Evolutionary conservation across 106 monocot genomes (phyloP), one percentile per base, ranked within the genome.

Genomic region (Dendrobium nobile): DNA sequence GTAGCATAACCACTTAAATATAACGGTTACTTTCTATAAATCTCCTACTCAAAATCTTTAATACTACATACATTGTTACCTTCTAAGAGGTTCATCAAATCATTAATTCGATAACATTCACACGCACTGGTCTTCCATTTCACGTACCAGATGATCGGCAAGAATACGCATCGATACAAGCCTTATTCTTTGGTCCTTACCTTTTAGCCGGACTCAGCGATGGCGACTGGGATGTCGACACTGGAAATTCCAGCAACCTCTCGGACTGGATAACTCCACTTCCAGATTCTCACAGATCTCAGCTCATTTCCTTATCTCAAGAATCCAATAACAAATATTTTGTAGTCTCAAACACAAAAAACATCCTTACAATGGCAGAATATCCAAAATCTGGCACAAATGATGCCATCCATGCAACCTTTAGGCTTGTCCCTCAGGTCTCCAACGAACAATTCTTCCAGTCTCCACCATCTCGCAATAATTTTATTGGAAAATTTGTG

Each of bases 141-240:
- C 61, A 17, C 68, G 45, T 9, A 58, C n/a, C 31, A 99, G 98
- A 99, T 87, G 93, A 95, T 73, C 85, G 98, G 15, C 77, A 85
- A 17, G 87, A 86, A 79, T 95, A 88, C 47, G 87, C 81, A n/a
- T 91, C 91, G 4, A 75, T 99, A 27, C 85, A 95, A 70, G 92
- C 91, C 54, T 78, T 95, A 20, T 83, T 99, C 41, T 99, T 90
- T 55, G 98, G 95, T 5, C 95, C 91, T 15, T 95, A 93, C 84
- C 85, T 99, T 74, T 92, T 99, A 18, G 98, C 87, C 13, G 98
- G 98, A 43, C 79, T 99, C 44, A 87, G 88, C 9, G 80, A 43
- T 1, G 88, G 87, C 17, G 95, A 95, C 61, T 99, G 95, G 98
- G 84, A 95, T 65, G 77, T 93, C 1, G 56, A 87, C 5, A 40